These are phyloP conservation scores for Wallemia mellicola DNA, from an alignment of 1,284 basidiomycete species.

Conservation along the genomic window DNA sequence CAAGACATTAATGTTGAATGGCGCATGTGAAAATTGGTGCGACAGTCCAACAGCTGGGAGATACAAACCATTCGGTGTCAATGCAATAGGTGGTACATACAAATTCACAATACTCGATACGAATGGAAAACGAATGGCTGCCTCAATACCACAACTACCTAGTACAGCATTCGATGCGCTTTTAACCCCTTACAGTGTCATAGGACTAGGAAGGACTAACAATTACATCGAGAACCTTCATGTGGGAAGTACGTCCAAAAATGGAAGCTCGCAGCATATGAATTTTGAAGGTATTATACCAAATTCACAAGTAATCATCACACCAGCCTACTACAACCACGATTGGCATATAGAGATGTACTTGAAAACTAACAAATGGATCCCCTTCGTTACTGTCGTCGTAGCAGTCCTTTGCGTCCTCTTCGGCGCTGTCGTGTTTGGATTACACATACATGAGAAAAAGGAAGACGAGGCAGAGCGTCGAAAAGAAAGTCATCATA, in stretches of 20 bases:
- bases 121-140: conserved; percentile 58
- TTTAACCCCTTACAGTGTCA: conserved; percentile 71
- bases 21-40: conserved; percentile 36
- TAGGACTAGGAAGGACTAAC: conserved; percentile 93
- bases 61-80: conserved; percentile 58
- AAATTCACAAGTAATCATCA: conserved; percentile 86
- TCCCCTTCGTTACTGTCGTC: conserved; percentile 76
- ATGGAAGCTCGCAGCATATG: conserved; percentile 33
- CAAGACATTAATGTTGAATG: conserved; percentile 79
- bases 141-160: conserved; percentile 64
- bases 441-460: conserved; percentile 71
- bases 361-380: conserved; percentile 82
- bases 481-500: conserved; percentile 63
- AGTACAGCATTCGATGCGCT: conserved; percentile 73
- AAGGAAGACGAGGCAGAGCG: conserved; percentile 8
- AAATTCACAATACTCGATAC: conserved; percentile 94
- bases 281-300: conserved; percentile 90
- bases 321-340: conserved; percentile 27
- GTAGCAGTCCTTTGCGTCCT: conserved; percentile 42
- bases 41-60: neutral
- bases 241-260: conserved; percentile 6
- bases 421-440: conserved; percentile 51
- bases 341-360: conserved; percentile 72
- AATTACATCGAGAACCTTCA: conserved; percentile 64
- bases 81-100: conserved; percentile 77